A percentile compares a stretch with the other conserved stretches of the same genome.
Conservation (phyloP, 2,329 filamentous ascomycete species). For the Aspergillus awamori region DNA sequence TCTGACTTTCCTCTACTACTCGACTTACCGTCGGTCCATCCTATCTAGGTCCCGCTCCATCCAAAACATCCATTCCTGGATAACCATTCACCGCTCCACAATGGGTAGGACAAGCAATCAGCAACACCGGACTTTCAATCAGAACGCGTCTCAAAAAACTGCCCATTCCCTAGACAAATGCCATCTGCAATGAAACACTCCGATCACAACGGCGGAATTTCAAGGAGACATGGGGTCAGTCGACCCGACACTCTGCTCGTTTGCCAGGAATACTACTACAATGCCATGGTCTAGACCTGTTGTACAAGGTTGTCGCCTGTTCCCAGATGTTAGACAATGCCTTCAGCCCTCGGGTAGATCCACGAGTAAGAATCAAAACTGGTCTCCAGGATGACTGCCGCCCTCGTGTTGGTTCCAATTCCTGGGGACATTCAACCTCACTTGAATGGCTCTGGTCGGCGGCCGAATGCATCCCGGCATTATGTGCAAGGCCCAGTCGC, state of each 20-base stretch:
- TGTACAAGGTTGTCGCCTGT: constrained; percentile 6
- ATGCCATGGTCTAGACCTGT: background rate
- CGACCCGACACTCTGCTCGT: background rate
- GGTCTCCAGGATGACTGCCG: background rate
- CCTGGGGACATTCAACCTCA: background rate
- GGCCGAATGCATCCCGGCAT: background rate
- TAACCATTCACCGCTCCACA: background rate
- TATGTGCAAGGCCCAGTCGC: background rate
- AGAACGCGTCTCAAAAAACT: background rate
- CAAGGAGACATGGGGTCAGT: constrained; percentile 9
- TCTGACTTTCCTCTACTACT: background rate
- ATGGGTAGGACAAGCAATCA: constrained; percentile 1
- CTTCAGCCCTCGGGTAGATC: constrained; percentile 7
- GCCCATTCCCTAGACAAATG: background rate
- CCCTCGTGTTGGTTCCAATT: constrained; percentile 5
- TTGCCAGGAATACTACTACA: background rate
- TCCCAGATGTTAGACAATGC: constrained; percentile 3
- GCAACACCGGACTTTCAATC: background rate
- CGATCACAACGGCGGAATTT: background rate
- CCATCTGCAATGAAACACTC: background rate
- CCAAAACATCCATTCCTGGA: background rate
- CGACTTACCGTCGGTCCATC: background rate
- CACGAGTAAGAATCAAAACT: background rate
- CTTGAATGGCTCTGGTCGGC: background rate
- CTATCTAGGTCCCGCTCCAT: background rate